Percentiles rank a stretch among this genome's conserved stretches.
These are phyloP conservation scores for Tylopilus sp. DNA, from an alignment of 768 basidiomycete genomes.

Conservation along the genomic window DNA sequence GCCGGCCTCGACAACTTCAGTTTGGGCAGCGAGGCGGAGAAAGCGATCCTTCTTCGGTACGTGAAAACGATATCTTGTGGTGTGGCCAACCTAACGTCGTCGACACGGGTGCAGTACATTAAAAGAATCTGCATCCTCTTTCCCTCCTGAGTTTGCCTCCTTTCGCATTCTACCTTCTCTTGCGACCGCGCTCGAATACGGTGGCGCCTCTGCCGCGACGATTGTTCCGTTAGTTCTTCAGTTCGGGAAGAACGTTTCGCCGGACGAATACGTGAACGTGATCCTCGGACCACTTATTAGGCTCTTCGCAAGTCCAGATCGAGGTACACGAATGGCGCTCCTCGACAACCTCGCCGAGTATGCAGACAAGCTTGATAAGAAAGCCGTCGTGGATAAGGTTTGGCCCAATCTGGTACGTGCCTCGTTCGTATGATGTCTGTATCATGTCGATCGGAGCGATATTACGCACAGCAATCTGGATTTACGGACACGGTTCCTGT, in stretches of 20 bases:
- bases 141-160: conserved; percentile 83
- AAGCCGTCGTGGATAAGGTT: conserved; percentile 79
- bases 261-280: conserved; percentile 63
- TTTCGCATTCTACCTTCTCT: conserved; percentile 88
- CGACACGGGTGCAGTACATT: conserved; percentile 49
- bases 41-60: conserved; percentile 65
- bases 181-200: conserved; percentile 71
- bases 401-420: conserved; percentile 84
- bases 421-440: not conserved
- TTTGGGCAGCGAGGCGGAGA: conserved; percentile 78
- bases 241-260: conserved; percentile 67
- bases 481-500: conserved; percentile 93
- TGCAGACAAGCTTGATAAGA: conserved; percentile 83
- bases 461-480: conserved; percentile 80
- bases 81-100: not conserved
- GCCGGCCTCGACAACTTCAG: conserved; percentile 82
- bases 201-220: conserved; percentile 68
- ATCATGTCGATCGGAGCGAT: not conserved
- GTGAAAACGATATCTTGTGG: not conserved
- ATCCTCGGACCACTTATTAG: conserved; percentile 80
- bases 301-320: conserved; percentile 84
- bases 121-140: conserved; percentile 72
- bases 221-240: conserved; percentile 85
- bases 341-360: conserved; percentile 84
- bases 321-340: conserved; percentile 91